Percentiles rank a stretch among this genome's conserved stretches.
Evolutionary conservation across 1,284 basidiomycete genomes (phyloP).

Genomic region (Laetiporus sulphureus): DNA sequence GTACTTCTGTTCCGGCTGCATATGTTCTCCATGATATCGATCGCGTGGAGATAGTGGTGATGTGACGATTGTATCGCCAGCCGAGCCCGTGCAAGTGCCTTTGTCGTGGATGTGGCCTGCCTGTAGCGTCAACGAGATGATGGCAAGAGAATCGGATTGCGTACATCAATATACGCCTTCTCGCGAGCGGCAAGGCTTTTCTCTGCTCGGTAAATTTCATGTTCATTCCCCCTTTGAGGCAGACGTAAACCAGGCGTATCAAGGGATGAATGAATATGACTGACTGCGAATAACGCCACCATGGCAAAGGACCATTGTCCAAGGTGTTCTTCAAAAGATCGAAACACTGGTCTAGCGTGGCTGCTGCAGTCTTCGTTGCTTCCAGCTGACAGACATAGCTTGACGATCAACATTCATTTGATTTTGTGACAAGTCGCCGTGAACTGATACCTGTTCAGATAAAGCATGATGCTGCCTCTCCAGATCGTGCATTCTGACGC

Average conservation of each 20-base stretch:
- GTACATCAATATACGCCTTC: conserved; percentile 14
- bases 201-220: conserved; percentile 11
- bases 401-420: no score
- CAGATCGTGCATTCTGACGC: conserved; percentile 1
- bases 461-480: conserved; percentile 1
- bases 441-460: conserved; percentile 6
- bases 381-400: conserved; percentile 10
- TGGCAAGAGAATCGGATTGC: no score
- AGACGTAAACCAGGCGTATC: not conserved
- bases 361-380: conserved; percentile 8
- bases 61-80: conserved; percentile 18
- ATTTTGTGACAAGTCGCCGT: no score
- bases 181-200: conserved; percentile 15
- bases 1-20: conserved; percentile 18
- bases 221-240: conserved; percentile 10
- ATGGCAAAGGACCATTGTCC: conserved; percentile 13
- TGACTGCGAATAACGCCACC: conserved; percentile 15
- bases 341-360: conserved; percentile 14
- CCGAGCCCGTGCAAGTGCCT: conserved; percentile 13
- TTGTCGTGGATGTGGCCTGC: conserved; percentile 12
- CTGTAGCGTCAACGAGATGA: no score
- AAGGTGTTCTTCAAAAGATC: conserved; percentile 13
- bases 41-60: conserved; percentile 17
- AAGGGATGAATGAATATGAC: conserved; percentile 1
- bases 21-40: conserved; percentile 18